Conservation (phyloP, 139 green algal species). For the Auxenochlorella pyrenoidosa region DNA sequence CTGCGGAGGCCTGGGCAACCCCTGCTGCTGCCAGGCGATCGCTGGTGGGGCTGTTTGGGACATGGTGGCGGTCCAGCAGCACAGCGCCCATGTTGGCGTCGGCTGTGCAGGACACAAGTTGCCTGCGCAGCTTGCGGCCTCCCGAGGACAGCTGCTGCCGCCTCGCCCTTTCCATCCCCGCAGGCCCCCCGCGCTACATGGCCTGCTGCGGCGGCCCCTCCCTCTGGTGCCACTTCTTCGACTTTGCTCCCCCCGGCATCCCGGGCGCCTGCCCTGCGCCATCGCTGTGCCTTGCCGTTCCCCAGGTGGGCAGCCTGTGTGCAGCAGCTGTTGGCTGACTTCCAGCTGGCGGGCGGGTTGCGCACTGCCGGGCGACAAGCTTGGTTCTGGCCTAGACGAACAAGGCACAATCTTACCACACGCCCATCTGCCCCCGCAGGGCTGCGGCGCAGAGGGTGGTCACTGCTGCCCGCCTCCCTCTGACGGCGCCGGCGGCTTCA, state of each 20-base stretch:
- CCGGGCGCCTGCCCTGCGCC: slow-evolving; percentile 1
- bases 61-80: too few relatives aligned
- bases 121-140: too few relatives aligned
- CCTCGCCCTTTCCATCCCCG: too few relatives aligned
- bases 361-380: too few relatives aligned
- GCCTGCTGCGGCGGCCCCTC: not conserved
- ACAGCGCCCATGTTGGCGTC: too few relatives aligned
- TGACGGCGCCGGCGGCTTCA: not conserved
- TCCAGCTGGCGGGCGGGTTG: too few relatives aligned
- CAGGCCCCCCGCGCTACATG: not conserved
- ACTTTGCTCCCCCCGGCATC: not conserved
- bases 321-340: not conserved
- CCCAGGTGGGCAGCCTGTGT: not conserved
- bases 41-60: not conserved
- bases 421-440: not conserved
- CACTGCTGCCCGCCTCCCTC: slow-evolving; percentile 12
- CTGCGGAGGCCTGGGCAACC: not conserved
- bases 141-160: too few relatives aligned
- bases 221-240: slow-evolving; percentile 12
- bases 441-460: not conserved
- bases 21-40: not conserved
- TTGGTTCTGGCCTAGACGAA: too few relatives aligned
- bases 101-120: too few relatives aligned
- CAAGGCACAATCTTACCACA: too few relatives aligned
- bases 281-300: not conserved